Conservation (phyloP, 1,284 basidiomycete genomes). For the Thecaphora frezii region DNA sequence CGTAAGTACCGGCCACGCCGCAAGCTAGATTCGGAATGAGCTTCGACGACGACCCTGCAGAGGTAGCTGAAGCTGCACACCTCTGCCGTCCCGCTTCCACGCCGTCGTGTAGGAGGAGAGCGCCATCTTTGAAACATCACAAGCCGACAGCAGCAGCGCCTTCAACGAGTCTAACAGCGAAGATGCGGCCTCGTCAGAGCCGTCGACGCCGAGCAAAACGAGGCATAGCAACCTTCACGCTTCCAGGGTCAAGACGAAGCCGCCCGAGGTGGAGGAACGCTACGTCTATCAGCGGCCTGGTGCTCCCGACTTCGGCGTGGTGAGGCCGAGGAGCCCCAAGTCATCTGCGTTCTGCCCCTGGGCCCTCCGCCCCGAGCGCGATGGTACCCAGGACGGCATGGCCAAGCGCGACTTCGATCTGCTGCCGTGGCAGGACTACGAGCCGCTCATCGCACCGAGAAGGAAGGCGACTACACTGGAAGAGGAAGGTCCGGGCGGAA, state of each 20-base stretch:
- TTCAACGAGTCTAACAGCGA: constrained; percentile 19
- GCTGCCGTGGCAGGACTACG: constrained; percentile 35
- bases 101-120: constrained; percentile 13
- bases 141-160: constrained; percentile 24
- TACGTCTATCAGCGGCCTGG: constrained; percentile 32
- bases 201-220: constrained; percentile 5
- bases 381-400: constrained; percentile 33
- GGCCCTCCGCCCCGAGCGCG: constrained; percentile 16
- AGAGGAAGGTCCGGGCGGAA: too few species aligned
- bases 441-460: constrained; percentile 28
- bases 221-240: constrained; percentile 3
- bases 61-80: not conserved
- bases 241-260: not conserved
- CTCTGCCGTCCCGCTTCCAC: too few species aligned
- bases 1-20: constrained; percentile 4
- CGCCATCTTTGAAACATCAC: constrained; percentile 32
- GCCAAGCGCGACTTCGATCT: constrained; percentile 31
- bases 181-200: constrained; percentile 4
- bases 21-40: too few species aligned
- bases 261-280: constrained; percentile 9
- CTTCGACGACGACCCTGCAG: too few species aligned
- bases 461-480: constrained; percentile 7
- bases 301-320: constrained; percentile 25
- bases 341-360: not conserved
- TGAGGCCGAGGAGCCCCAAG: not conserved